A percentile compares a stretch with the other conserved stretches of the same genome.
Evolutionary conservation across 2,329 filamentous ascomycete species (phyloP).

Genomic region (Lecanosticta acicola): DNA sequence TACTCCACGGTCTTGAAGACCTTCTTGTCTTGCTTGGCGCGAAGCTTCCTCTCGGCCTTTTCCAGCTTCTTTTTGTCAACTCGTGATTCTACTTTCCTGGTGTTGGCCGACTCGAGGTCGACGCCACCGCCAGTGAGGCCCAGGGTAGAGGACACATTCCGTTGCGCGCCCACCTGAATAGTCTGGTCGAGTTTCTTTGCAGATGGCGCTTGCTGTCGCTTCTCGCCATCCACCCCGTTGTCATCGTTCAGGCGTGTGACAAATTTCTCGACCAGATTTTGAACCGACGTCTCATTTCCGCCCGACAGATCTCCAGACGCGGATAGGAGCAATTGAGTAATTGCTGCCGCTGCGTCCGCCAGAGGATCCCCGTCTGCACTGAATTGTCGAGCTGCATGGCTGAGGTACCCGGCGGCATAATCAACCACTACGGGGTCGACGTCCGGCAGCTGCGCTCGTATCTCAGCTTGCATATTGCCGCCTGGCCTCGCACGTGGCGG

Average conservation of each 20-base stretch:
- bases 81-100: slow-evolving; percentile 90
- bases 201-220: slow-evolving; percentile 63
- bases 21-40: slow-evolving; percentile 97
- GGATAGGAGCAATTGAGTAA: slow-evolving; percentile 85
- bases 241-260: slow-evolving; percentile 71
- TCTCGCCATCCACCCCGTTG: slow-evolving; percentile 63
- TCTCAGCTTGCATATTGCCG: slow-evolving; percentile 34
- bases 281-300: slow-evolving; percentile 70
- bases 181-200: slow-evolving; percentile 87
- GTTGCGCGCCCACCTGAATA: slow-evolving; percentile 86
- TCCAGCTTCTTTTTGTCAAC: slow-evolving; percentile 98
- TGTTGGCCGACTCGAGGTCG: slow-evolving; percentile 88
- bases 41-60: slow-evolving; percentile 96
- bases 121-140: slow-evolving; percentile 78
- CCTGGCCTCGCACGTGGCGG: slow-evolving; percentile 1
- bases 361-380: slow-evolving; percentile 72
- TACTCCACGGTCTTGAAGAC: slow-evolving; percentile 97
- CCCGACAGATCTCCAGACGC: slow-evolving; percentile 78
- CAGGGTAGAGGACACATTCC: slow-evolving; percentile 93
- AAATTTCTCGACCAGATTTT: slow-evolving; percentile 82
- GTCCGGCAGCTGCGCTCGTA: slow-evolving; percentile 32
- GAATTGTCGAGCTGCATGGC: slow-evolving; percentile 83
- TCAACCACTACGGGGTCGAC: slow-evolving; percentile 36
- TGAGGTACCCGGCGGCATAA: slow-evolving; percentile 72
- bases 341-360: slow-evolving; percentile 72